These are phyloP conservation scores for Trichothecium sympodiale DNA, from an alignment of 2,329 filamentous ascomycete species.

Conservation along the genomic window DNA sequence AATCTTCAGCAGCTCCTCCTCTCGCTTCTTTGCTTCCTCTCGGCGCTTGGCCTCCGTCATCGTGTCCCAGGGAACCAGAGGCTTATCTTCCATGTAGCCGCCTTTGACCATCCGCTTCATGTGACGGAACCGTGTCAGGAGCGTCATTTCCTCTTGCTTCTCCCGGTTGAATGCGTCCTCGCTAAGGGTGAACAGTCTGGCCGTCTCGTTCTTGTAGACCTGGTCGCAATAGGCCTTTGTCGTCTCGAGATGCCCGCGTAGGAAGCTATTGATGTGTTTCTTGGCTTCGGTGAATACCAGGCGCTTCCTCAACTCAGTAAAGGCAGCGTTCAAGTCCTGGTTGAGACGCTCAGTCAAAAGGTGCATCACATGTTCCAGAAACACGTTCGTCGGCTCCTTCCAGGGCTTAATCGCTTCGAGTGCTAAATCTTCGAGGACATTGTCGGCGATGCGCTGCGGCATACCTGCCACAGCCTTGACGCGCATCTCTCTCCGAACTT, in stretches of 20 bases:
- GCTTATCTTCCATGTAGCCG: conserved; percentile 16
- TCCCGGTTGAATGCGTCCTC: conserved; percentile 34
- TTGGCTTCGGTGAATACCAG: conserved; percentile 38
- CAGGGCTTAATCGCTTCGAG: conserved; percentile 47
- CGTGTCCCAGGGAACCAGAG: conserved; percentile 26
- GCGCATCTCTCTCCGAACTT: conserved; percentile 44
- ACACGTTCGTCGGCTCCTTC: conserved; percentile 38
- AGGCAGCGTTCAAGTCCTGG: conserved; percentile 32
- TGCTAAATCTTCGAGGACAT: conserved; percentile 49
- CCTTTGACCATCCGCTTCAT: conserved; percentile 33
- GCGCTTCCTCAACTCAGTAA: conserved; percentile 33
- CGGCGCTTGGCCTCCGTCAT: conserved; percentile 36
- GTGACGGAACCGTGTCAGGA: conserved; percentile 36
- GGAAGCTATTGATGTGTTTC: conserved; percentile 30
- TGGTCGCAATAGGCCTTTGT: conserved; percentile 27
- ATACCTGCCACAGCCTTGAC: conserved; percentile 44
- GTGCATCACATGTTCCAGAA: conserved; percentile 34
- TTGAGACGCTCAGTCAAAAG: conserved; percentile 36
- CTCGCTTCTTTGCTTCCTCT: conserved; percentile 30
- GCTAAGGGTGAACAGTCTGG: conserved; percentile 48
- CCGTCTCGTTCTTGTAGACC: conserved; percentile 40
- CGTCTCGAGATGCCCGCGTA: conserved; percentile 24
- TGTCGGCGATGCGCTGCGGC: conserved; percentile 45
- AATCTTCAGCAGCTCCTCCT: conserved; percentile 33
- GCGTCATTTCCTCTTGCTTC: conserved; percentile 30